Evolutionary conservation across 23 red algal genomes (phyloP), one percentile per base, ranked within the genome.

Genomic region (Chondrus crispus): DNA sequence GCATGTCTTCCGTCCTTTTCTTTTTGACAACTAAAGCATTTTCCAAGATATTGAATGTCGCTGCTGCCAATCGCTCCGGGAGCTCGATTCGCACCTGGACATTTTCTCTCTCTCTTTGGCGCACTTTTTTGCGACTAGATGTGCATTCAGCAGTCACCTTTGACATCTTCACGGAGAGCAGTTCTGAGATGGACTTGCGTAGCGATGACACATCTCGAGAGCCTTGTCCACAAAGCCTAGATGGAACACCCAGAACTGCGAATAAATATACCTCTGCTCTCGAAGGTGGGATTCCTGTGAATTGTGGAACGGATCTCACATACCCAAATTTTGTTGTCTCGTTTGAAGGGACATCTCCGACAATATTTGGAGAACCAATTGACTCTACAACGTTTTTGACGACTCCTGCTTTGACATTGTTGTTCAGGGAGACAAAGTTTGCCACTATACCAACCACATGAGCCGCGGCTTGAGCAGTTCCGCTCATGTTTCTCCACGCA

Each of bases 381-480:
- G 89, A 92, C 30, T 74, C 62, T n/a, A 90, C 64, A 66, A 92
- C 69, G 62, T 92, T 82, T 3, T 58, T 82, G 10, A 84, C 68
- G 47, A 57, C 18, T 28, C 33, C 89, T 30, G 50, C 41, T 76
- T 54, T 13, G 20, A 92, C 2, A 20, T 58, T 77, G 20, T 41
- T 46, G 76, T 95, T 95, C 52, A 95, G 29, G 4, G 62, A 63
- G 46, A 84, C 18, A 26, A 95, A 66, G 62, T 73, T 52, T 33
- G 84, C 85, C 41, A 95, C 77, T 42, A 83, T 68, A 0, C 93
- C 93, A 12, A 50, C 77, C 45, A 95, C 74, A 46, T 85, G 85
- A 2, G 93, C 84, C 13, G 93, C 93, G 18, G 93, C 93, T 44
- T 73, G 64, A 3, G 75, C 78, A 38, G 70, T 95, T 42, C 93